A percentile compares a stretch with the other conserved stretches of the same genome.
phyloP scores from a whole-genome alignment of 2,329 filamentous ascomycete species.

The Hypoxylon sp. region DNA sequence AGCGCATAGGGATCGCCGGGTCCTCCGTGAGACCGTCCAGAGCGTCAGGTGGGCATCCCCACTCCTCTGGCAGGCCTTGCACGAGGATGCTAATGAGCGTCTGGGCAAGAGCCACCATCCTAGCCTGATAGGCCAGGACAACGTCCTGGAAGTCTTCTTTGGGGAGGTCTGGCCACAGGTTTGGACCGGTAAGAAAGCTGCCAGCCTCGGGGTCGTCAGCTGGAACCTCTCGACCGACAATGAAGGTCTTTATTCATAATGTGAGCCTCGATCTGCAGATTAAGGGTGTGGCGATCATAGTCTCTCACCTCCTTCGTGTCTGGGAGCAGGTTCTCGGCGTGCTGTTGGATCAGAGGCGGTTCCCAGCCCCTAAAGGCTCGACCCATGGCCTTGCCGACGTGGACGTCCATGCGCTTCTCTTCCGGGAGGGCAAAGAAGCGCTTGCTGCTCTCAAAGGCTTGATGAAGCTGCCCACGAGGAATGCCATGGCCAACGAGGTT shows the following conservation, averaged over 20 bases:
- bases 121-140: conserved; percentile 38
- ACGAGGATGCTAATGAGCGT: conserved; percentile 33
- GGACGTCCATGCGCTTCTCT: conserved; percentile 38
- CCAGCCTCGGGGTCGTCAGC: conserved; percentile 34
- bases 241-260: conserved; percentile 24
- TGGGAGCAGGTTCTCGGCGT: conserved; percentile 35
- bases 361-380: conserved; percentile 39
- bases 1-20: conserved; percentile 31
- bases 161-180: conserved; percentile 37
- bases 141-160: conserved; percentile 31
- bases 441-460: conserved; percentile 30
- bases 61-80: conserved; percentile 31
- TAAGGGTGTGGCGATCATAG: background rate
- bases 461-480: conserved; percentile 24
- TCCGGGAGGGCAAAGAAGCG: conserved; percentile 37
- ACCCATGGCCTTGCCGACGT: conserved; percentile 37
- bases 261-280: background rate
- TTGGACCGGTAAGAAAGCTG: conserved; percentile 39
- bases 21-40: conserved; percentile 26
- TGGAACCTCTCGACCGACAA: conserved; percentile 33
- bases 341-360: conserved; percentile 32
- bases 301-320: conserved; percentile 37
- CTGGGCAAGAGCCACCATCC: conserved; percentile 37
- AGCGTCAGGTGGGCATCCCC: conserved; percentile 27
- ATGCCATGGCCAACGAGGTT: conserved; percentile 44